phyloP scores from a whole-genome alignment of 2,329 filamentous ascomycete genomes.

The Didymosphaeria variabile region DNA sequence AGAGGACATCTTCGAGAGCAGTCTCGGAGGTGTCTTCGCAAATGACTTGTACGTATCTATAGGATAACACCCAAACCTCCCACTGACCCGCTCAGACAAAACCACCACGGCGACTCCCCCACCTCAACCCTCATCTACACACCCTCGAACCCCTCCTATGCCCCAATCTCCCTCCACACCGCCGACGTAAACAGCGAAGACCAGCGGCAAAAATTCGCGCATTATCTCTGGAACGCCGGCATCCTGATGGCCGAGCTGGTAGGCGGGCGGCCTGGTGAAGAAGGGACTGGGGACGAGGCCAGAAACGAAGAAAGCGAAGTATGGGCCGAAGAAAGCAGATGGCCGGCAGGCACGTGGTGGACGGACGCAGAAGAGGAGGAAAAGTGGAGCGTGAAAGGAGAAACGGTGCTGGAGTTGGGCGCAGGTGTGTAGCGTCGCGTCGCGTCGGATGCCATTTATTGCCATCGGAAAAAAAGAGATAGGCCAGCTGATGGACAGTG shows the following conservation, averaged over 20 bases:
- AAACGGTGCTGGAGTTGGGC: slow-evolving; percentile 70
- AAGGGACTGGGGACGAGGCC: slow-evolving; percentile 24
- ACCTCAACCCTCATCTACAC: slow-evolving; percentile 67
- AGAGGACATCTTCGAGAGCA: slow-evolving; percentile 68
- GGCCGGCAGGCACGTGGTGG: slow-evolving; percentile 44
- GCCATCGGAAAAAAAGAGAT: neutral
- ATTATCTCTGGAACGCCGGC: slow-evolving; percentile 77
- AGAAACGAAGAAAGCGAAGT: slow-evolving; percentile 29
- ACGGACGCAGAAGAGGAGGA: slow-evolving; percentile 39
- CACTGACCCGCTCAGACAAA: slow-evolving; percentile 47
- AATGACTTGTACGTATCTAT: slow-evolving; percentile 67
- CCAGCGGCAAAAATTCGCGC: slow-evolving; percentile 70
- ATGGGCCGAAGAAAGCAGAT: slow-evolving; percentile 32
- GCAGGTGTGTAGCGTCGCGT: slow-evolving; percentile 67
- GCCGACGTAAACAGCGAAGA: slow-evolving; percentile 61
- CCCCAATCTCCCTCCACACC: slow-evolving; percentile 51
- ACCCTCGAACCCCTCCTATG: slow-evolving; percentile 43
- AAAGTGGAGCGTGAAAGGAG: slow-evolving; percentile 59
- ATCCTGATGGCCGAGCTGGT: slow-evolving; percentile 57
- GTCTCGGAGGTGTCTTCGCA: slow-evolving; percentile 71
- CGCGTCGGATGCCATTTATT: slow-evolving; percentile 19
- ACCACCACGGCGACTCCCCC: slow-evolving; percentile 69
- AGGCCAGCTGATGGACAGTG: slow-evolving; percentile 36
- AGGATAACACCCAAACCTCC: too few species aligned
- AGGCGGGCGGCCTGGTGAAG: slow-evolving; percentile 39